A percentile compares a stretch with the other conserved stretches of the same genome.
Evolutionary conservation across 163 green algal species (phyloP).

Genomic region (Chloromonas sp.): DNA sequence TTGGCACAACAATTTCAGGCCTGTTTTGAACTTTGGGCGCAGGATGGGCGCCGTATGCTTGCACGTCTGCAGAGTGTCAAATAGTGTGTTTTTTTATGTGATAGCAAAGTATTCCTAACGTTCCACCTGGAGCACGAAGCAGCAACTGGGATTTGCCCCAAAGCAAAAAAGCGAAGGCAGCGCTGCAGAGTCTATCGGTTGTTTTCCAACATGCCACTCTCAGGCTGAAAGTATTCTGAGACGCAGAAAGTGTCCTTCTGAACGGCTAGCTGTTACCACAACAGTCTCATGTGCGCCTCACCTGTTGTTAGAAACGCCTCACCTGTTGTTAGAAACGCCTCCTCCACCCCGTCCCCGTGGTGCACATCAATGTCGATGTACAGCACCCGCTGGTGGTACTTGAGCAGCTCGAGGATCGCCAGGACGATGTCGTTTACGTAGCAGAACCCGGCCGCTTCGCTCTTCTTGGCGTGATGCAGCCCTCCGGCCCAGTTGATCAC

Average conservation of each 20-base stretch:
- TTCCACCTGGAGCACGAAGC: too few species aligned
- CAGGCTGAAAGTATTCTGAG: too few species aligned
- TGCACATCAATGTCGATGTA: constrained; percentile 93
- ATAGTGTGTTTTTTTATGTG: too few species aligned
- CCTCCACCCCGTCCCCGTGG: constrained; percentile 82
- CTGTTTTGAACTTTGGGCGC: too few species aligned
- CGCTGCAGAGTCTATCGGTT: neutral
- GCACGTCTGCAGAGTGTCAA: too few species aligned
- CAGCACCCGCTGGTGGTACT: constrained; percentile 80
- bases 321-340: constrained; percentile 80
- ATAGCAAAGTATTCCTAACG: too few species aligned
- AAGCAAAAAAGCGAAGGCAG: neutral
- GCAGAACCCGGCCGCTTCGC: constrained; percentile 87
- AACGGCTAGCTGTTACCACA: too few species aligned
- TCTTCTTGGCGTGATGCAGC: constrained; percentile 88
- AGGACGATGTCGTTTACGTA: constrained; percentile 97
- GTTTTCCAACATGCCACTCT: too few species aligned
- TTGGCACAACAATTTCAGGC: too few species aligned
- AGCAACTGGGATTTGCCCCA: neutral
- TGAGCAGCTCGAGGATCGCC: constrained; percentile 87
- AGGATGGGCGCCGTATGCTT: too few species aligned
- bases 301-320: constrained; percentile 67
- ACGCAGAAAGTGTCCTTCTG: too few species aligned
- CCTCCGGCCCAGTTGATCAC: constrained; percentile 90
- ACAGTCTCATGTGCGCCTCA: neutral